phyloP scores from a whole-genome alignment of 768 basidiomycete genomes.

The Hortiboletus campestris region DNA sequence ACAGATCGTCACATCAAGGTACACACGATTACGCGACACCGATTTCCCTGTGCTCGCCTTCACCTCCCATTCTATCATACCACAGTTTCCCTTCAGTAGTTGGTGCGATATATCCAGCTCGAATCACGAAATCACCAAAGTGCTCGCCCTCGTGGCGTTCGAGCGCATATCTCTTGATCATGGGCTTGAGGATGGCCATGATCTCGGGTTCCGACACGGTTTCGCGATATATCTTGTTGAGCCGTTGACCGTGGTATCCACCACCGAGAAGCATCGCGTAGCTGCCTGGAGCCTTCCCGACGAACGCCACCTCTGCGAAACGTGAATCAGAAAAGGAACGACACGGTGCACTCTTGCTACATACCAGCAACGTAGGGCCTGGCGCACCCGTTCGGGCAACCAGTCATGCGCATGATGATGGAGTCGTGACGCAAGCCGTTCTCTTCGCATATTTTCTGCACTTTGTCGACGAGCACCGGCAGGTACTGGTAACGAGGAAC shows the following conservation, averaged over 20 bases:
- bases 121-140: constrained; percentile 94
- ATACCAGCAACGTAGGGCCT: constrained; percentile 87
- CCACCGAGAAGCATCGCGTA: constrained; percentile 97
- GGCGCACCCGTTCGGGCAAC: constrained; percentile 92
- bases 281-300: constrained; percentile 91
- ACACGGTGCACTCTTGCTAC: constrained; percentile 14
- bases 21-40: constrained; percentile 6
- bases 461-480: constrained; percentile 88
- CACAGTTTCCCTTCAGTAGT: constrained; percentile 82
- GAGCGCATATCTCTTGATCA: constrained; percentile 92
- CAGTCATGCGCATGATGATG: constrained; percentile 99
- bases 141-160: constrained; percentile 85
- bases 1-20: neutral
- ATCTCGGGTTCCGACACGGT: constrained; percentile 90
- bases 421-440: constrained; percentile 90
- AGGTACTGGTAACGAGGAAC: constrained; percentile 63
- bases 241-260: constrained; percentile 88
- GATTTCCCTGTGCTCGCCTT: constrained; percentile 53
- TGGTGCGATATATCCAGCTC: constrained; percentile 85
- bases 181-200: constrained; percentile 80
- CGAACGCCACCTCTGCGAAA: constrained; percentile 82
- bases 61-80: constrained; percentile 84
- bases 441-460: constrained; percentile 93
- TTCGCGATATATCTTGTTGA: constrained; percentile 96
- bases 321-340: neutral